These are phyloP conservation scores for Aspergillus clavatus DNA, from an alignment of 2,329 filamentous ascomycete species.

Conservation along the genomic window DNA sequence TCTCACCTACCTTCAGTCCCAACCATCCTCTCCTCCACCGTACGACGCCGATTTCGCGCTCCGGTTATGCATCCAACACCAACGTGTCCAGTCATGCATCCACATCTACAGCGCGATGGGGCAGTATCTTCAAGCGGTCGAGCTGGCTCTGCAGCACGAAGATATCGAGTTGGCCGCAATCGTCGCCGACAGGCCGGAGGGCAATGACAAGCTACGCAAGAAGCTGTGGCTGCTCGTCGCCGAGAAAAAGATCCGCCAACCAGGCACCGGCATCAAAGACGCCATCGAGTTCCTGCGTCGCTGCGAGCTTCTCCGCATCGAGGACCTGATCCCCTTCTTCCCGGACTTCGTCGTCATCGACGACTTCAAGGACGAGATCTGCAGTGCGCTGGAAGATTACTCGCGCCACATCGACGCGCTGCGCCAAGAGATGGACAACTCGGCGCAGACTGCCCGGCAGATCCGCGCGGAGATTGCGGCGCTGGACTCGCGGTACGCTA, in stretches of 20 bases:
- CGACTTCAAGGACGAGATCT: constrained; percentile 98
- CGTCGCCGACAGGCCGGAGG: constrained; percentile 77
- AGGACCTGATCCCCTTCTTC: constrained; percentile 97
- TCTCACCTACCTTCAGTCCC: constrained; percentile 82
- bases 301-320: constrained; percentile 87
- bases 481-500: constrained; percentile 84
- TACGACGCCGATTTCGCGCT: constrained; percentile 97
- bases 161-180: constrained; percentile 84
- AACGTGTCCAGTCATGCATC: constrained; percentile 87
- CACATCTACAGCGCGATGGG: constrained; percentile 98
- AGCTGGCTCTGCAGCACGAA: constrained; percentile 82
- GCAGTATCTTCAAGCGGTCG: constrained; percentile 87
- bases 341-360: constrained; percentile 98
- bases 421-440: constrained; percentile 94
- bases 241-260: constrained; percentile 78
- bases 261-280: constrained; percentile 80
- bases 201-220: constrained; percentile 76
- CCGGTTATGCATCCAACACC: constrained; percentile 88
- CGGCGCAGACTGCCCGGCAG: constrained; percentile 77
- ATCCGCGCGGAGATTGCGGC: constrained; percentile 86
- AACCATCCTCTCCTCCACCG: constrained; percentile 75
- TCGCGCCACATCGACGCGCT: constrained; percentile 81
- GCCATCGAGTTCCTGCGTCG: constrained; percentile 91
- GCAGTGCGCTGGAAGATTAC: constrained; percentile 87
- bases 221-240: constrained; percentile 94